Evolutionary conservation across 2,329 filamentous ascomycete species (phyloP), one percentile per base, ranked within the genome.

Genomic region (Curvularia hawaiiensis): DNA sequence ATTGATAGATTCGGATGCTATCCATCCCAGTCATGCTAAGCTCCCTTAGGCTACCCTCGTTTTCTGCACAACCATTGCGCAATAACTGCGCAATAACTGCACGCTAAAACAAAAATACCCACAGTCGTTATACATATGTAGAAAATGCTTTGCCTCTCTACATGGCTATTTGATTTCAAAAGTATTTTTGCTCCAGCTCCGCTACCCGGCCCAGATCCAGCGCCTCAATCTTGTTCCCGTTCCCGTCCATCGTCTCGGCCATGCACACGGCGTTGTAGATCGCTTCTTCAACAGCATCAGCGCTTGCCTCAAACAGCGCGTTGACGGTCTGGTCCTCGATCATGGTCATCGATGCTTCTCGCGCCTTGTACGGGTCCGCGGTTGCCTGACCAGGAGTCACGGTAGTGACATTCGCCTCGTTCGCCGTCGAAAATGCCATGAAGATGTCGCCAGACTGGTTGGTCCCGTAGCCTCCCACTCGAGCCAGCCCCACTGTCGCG

Each of bases 361-460:
- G 72, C 0, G 77, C 76, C 4, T 65, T 73, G 71, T 70, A 77
- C 11, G 68, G 71, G 61, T 77, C 73, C 3, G 66, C 65, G 2
- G 54, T 56, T 30, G 59, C 57, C 12, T 59, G 54, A 40, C 66
- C 63, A 3, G 70, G 60, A 7, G 65, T 69, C 41, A 69, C 54
- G 7, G 73, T 76, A 63, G 82, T 80, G 38, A 82, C 78, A 2
- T 77, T 75, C 1, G 86, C 74, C 43, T 79, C 76, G 57, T 83
- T 85, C 6, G 79, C 86, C 0, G 87, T 90, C 8, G 85, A 89
- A 58, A 90, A 85, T 4, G 87, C 87, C 2, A 90, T 77, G 68
- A 89, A 88, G 57, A 90, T 84, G 59, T 90, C 87, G 0, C 87
- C 88, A 0, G 85, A 88, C 11, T 80, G 80, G 61, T 88, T 89